Evolutionary conservation across 305 asterid genomes (phyloP).

Genomic region (Fraxinus dipetala): DNA sequence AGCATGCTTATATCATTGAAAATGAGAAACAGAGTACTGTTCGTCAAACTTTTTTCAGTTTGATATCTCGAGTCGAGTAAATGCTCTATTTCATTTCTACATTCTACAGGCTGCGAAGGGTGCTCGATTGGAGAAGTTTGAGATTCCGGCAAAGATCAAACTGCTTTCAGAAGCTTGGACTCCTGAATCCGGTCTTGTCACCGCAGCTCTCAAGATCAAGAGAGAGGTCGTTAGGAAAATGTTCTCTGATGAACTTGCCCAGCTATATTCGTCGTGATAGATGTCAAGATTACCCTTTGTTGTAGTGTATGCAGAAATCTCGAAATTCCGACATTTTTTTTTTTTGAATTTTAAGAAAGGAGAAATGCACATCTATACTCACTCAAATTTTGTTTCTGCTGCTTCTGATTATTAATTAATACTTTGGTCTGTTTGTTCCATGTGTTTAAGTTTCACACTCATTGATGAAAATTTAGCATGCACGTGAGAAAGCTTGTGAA

Average conservation of each 20-base stretch:
- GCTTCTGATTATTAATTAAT: neutral
- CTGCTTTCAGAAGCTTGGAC: constrained; percentile 48
- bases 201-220: constrained; percentile 52
- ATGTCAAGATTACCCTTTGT: neutral
- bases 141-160: constrained; percentile 47
- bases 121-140: constrained; percentile 44
- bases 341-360: neutral
- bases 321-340: neutral
- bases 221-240: constrained; percentile 44
- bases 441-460: no score
- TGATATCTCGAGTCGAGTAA: neutral
- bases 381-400: neutral
- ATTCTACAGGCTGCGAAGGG: constrained; percentile 41
- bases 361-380: neutral
- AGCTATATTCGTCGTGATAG: constrained; percentile 30
- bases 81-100: neutral
- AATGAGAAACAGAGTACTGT: neutral
- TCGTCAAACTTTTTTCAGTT: neutral
- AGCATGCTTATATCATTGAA: neutral
- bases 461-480: no score
- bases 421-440: neutral
- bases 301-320: neutral
- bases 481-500: no score
- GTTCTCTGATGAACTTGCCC: constrained; percentile 40
- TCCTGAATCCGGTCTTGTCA: constrained; percentile 51